phyloP scores from a whole-genome alignment of 2,329 filamentous ascomycete species.

The Microdochium trichocladiopsis region DNA sequence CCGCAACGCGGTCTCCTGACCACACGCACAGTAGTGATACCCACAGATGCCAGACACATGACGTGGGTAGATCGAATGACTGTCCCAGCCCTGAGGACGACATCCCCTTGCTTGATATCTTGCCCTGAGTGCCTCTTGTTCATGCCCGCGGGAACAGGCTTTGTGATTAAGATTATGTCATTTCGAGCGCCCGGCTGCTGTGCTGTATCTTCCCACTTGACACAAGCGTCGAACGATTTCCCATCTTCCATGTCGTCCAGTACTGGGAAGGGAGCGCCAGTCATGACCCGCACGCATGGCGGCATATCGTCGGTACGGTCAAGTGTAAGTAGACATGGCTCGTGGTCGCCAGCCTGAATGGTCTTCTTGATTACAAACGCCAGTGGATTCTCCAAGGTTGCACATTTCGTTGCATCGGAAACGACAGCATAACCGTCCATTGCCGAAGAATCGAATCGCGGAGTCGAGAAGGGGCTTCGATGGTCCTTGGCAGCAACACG shows the following conservation, averaged over 20 bases:
- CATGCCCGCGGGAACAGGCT: not conserved
- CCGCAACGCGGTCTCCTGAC: not conserved
- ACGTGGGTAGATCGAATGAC: not conserved
- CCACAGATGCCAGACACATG: not conserved
- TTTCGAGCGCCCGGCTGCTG: no score
- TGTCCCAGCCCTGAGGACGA: not conserved
- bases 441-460: conserved; percentile 17
- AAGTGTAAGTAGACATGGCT: conserved; percentile 8
- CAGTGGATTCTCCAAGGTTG: not conserved
- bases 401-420: conserved; percentile 8
- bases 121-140: not conserved
- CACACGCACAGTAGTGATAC: not conserved
- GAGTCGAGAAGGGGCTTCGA: conserved; percentile 8
- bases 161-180: not conserved
- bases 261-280: conserved; percentile 18
- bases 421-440: conserved; percentile 20
- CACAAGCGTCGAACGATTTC: not conserved
- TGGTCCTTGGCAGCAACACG: not conserved
- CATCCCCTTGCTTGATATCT: not conserved
- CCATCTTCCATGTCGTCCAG: conserved; percentile 10
- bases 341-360: not conserved
- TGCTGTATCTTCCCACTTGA: not conserved
- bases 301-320: conserved; percentile 2
- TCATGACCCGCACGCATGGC: conserved; percentile 21
- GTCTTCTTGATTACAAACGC: not conserved